These are phyloP conservation scores for Trichoderma pleuroti DNA, from an alignment of 2,329 filamentous ascomycete genomes.

Conservation along the genomic window DNA sequence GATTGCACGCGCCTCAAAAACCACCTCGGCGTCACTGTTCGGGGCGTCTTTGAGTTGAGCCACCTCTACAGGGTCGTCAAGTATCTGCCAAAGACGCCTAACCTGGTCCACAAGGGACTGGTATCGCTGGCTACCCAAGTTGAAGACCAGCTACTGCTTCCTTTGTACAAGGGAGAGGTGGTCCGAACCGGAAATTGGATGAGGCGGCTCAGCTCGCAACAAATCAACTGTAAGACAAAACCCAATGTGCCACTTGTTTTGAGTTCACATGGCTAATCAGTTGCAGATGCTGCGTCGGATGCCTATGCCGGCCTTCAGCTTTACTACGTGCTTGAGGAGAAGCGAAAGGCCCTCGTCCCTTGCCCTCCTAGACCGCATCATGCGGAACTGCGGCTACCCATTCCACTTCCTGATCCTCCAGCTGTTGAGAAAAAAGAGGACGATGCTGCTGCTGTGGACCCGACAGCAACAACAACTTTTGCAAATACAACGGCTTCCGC, in stretches of 20 bases:
- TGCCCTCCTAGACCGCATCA: slow-evolving; percentile 66
- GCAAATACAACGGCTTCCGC: neutral
- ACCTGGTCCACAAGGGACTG: slow-evolving; percentile 61
- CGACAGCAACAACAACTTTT: neutral
- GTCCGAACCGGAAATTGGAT: slow-evolving; percentile 78
- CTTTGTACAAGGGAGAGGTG: slow-evolving; percentile 66
- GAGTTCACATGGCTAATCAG: neutral
- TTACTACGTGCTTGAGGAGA: slow-evolving; percentile 66
- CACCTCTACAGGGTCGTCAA: slow-evolving; percentile 77
- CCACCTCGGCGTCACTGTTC: slow-evolving; percentile 61
- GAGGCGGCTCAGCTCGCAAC: slow-evolving; percentile 54
- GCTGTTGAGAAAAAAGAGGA: slow-evolving; percentile 13
- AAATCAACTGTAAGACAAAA: slow-evolving; percentile 62
- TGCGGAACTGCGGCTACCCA: slow-evolving; percentile 64
- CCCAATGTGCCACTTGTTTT: neutral
- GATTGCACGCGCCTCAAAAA: slow-evolving; percentile 66
- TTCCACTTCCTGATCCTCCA: slow-evolving; percentile 44
- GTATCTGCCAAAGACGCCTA: slow-evolving; percentile 50
- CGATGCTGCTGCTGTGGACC: slow-evolving; percentile 24
- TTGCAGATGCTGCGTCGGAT: slow-evolving; percentile 71
- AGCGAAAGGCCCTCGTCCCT: slow-evolving; percentile 63
- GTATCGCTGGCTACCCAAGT: slow-evolving; percentile 69
- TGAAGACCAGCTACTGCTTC: slow-evolving; percentile 65
- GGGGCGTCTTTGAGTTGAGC: slow-evolving; percentile 74
- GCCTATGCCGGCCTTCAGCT: slow-evolving; percentile 76